Evolutionary conservation across 2,329 filamentous ascomycete species (phyloP).

Genomic region (Emericellopsis cladophorae): DNA sequence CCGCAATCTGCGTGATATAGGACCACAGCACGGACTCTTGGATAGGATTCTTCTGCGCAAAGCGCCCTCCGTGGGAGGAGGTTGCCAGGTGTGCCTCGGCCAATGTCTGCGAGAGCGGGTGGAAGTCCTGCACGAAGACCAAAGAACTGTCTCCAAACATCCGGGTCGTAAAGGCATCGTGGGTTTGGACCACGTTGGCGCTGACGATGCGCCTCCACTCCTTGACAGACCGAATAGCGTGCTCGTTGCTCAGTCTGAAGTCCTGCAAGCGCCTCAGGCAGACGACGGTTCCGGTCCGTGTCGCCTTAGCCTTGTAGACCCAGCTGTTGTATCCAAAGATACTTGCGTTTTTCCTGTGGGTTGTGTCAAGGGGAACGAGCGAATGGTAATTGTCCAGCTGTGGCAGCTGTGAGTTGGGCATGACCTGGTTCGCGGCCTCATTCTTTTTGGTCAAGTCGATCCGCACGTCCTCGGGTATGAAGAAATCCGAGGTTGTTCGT

Average conservation of each 20-base stretch:
- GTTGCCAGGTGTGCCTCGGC: conserved; percentile 56
- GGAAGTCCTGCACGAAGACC: conserved; percentile 87
- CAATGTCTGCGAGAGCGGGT: conserved; percentile 81
- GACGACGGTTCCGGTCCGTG: conserved; percentile 81
- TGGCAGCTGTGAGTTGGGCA: conserved; percentile 66
- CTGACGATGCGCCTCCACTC: conserved; percentile 81
- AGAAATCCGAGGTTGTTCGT: conserved; percentile 78
- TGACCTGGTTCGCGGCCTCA: conserved; percentile 72
- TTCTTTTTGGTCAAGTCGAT: conserved; percentile 84
- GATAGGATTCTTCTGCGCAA: conserved; percentile 33
- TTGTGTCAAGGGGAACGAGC: conserved; percentile 77
- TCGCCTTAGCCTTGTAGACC: conserved; percentile 89
- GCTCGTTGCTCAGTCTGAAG: conserved; percentile 78
- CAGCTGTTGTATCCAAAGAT: conserved; percentile 84
- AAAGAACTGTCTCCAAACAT: conserved; percentile 92
- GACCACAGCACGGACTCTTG: conserved; percentile 74
- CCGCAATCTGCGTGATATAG: conserved; percentile 85
- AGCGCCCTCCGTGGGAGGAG: conserved; percentile 27
- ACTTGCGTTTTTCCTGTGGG: conserved; percentile 61
- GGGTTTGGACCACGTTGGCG: conserved; percentile 70
- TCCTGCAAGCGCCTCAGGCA: conserved; percentile 78
- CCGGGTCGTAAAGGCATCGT: conserved; percentile 87
- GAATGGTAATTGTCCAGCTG: conserved; percentile 84
- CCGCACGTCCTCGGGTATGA: conserved; percentile 73
- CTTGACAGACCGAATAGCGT: conserved; percentile 74